Evolutionary conservation across 2,329 filamentous ascomycete species (phyloP), one percentile per base, ranked within the genome.

Genomic region (Fusarium sarcochroum): DNA sequence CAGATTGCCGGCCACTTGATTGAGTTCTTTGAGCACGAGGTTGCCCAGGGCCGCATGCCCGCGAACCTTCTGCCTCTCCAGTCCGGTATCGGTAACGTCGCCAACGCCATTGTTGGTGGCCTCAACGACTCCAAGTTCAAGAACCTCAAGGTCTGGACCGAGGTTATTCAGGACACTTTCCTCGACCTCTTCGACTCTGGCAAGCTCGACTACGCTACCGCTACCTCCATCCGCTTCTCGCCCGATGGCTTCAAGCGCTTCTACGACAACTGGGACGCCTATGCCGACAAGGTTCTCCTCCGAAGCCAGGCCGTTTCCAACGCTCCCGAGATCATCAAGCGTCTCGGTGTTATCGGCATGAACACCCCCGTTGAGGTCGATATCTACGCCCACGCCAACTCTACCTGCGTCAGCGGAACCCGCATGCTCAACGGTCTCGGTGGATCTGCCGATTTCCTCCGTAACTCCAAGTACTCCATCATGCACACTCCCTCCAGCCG

Each of bases 331-430:
- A 94, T 97, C 81, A 97, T 97, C 82, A 89, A 93, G 56, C 88
- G 93, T 25, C 85, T 97, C 2, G 93, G 93, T 64, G 90, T 94
- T 70, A 97, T 97, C 73, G 93, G 93, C 78, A 97, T 97, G 93
- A 97, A 97, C 86, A 97, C 93, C 0, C 93, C 93, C 21, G 93
- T 97, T 46, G 94, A 97, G 81, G 93, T 97, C 17, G 94, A 97
- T 81, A 97, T 97, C 75, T 97, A 97, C 82, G 94, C 93, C 3
- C 93, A 97, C 82, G 94, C 94, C 73, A 97, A 97, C 87, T 91
- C 87, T 65, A 97, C 93, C 55, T 94, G 92, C 76, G 93, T 97
- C 21, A 93, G 96, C 89, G 93, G 94, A 68, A 91, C 87, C 65
- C 90, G 94, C 58, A 96, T 95, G 92, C 86, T 96, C 63, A 95